Conservation (phyloP, 1,284 basidiomycete species). For the Ceratobasidium sp. region DNA sequence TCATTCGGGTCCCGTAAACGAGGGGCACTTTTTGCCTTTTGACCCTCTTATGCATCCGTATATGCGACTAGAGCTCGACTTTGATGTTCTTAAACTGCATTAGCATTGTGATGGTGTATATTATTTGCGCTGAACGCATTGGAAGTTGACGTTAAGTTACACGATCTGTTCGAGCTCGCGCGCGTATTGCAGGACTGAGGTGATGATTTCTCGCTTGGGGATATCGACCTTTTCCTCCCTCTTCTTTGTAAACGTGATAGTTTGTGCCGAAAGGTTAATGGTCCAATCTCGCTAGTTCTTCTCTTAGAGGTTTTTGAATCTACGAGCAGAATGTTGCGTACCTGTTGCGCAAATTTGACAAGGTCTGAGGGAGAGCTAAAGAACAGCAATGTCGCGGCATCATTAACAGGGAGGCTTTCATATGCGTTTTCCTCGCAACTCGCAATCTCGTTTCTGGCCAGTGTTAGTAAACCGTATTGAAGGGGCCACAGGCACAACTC, state of each 20-base stretch:
- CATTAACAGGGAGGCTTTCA: constrained; percentile 83
- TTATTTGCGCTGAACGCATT: background rate
- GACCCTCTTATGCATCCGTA: constrained; percentile 39
- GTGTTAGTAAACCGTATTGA: constrained; percentile 11
- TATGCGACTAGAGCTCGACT: background rate
- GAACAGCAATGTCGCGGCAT: constrained; percentile 88
- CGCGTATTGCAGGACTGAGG: constrained; percentile 76
- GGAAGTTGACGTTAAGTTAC: constrained; percentile 52
- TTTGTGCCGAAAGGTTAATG: constrained; percentile 65
- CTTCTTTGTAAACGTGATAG: constrained; percentile 71
- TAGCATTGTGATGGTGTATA: background rate
- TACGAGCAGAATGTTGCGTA: constrained; percentile 49
- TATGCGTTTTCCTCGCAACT: constrained; percentile 92
- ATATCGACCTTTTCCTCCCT: constrained; percentile 80
- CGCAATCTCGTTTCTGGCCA: constrained; percentile 84
- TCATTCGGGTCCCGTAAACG: constrained; percentile 84
- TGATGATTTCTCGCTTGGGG: constrained; percentile 80
- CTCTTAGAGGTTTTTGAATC: constrained; percentile 36
- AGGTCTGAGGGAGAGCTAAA: constrained; percentile 82
- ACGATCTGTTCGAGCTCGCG: constrained; percentile 89
- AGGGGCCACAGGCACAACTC: constrained; percentile 43
- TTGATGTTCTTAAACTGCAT: background rate
- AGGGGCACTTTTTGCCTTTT: constrained; percentile 84
- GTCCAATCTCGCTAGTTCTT: constrained; percentile 70
- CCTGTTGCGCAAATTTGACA: constrained; percentile 77